phyloP scores from a whole-genome alignment of 208 protist species.

The Trypanosoma cruzi region DNA sequence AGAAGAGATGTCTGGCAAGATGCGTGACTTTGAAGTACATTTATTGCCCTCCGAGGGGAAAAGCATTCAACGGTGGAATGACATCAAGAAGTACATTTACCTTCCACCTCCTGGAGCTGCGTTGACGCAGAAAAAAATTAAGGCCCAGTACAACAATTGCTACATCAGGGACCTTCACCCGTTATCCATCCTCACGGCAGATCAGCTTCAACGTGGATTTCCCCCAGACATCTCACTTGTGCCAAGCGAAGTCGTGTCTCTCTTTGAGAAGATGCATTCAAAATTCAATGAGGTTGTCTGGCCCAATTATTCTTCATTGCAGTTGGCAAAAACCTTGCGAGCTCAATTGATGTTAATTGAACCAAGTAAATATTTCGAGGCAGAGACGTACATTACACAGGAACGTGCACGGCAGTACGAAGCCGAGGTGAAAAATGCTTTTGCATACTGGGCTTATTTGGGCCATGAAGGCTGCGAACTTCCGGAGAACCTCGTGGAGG shows the following conservation, averaged over 20 bases:
- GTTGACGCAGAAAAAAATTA: constrained; percentile 70
- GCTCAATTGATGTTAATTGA: constrained; percentile 50
- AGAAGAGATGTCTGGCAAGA: constrained; percentile 17
- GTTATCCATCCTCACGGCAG: constrained; percentile 82
- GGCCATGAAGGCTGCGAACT: constrained; percentile 46
- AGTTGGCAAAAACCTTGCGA: constrained; percentile 44
- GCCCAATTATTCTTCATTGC: constrained; percentile 46
- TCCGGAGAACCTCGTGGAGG: constrained; percentile 34
- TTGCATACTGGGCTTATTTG: constrained; percentile 80
- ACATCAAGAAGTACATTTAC: constrained; percentile 93
- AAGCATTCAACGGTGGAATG: constrained; percentile 90
- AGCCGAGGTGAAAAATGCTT: constrained; percentile 78
- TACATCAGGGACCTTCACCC: constrained; percentile 88
- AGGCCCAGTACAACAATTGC: constrained; percentile 50
- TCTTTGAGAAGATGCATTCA: constrained; percentile 71
- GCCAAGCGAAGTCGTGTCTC: constrained; percentile 87
- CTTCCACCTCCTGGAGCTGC: constrained; percentile 59
- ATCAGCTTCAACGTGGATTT: constrained; percentile 81
- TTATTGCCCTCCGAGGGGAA: constrained; percentile 65
- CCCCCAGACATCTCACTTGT: constrained; percentile 89
- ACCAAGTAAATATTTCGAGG: constrained; percentile 82
- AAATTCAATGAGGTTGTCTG: constrained; percentile 47
- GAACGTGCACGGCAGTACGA: constrained; percentile 82
- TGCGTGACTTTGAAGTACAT: constrained; percentile 80
- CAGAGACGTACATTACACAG: constrained; percentile 88